Conservation (phyloP, 2,329 filamentous ascomycete genomes). For the Ophiocordyceps camponoti-rufipedis region DNA sequence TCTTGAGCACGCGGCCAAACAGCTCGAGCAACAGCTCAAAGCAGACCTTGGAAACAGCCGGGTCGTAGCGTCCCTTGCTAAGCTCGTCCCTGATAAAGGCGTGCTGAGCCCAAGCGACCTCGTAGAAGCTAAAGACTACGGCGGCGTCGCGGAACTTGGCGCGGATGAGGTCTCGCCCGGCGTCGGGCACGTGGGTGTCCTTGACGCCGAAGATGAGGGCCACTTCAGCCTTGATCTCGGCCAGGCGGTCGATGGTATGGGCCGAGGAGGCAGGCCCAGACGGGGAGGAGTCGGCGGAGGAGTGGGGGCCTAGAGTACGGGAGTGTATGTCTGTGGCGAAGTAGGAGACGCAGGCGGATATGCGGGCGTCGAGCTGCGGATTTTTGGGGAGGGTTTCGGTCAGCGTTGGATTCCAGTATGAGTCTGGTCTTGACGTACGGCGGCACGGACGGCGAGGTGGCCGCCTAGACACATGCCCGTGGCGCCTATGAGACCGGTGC, state of each 20-base stretch:
- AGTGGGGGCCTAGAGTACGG: slow-evolving; percentile 49
- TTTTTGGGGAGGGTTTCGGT: neutral
- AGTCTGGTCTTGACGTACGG: slow-evolving; percentile 18
- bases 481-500: slow-evolving; percentile 61
- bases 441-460: slow-evolving; percentile 51
- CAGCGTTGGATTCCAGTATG: neutral
- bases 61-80: slow-evolving; percentile 86
- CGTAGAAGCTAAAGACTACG: slow-evolving; percentile 63
- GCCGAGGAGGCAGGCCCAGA: slow-evolving; percentile 18
- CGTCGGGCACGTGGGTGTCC: slow-evolving; percentile 76
- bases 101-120: slow-evolving; percentile 86
- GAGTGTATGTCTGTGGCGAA: slow-evolving; percentile 87
- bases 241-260: slow-evolving; percentile 35
- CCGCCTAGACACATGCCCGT: slow-evolving; percentile 91
- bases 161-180: slow-evolving; percentile 68
- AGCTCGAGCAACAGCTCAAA: slow-evolving; percentile 82
- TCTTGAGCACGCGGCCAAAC: slow-evolving; percentile 60
- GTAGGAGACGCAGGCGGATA: slow-evolving; percentile 66
- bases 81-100: slow-evolving; percentile 88
- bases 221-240: slow-evolving; percentile 63
- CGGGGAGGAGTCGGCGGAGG: slow-evolving; percentile 26
- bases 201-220: slow-evolving; percentile 84
- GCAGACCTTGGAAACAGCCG: slow-evolving; percentile 69
- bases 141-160: slow-evolving; percentile 62
- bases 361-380: slow-evolving; percentile 47